Evolutionary conservation across 1,139 yeast species (phyloP).

Genomic region (Arxiozyma bovina): DNA sequence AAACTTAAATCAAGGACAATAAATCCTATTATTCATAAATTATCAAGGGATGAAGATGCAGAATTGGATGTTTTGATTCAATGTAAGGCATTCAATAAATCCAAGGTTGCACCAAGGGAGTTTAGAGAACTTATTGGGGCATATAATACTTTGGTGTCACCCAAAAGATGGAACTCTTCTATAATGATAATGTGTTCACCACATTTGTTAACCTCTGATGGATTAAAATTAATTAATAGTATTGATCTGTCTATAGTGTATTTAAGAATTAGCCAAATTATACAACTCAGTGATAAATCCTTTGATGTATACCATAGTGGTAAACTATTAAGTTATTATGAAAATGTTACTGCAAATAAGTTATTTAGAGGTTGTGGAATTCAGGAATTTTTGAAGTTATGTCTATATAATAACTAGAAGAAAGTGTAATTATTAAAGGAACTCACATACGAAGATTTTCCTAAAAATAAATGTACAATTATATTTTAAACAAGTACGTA

Average conservation of each 20-base stretch:
- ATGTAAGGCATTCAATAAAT: constrained; percentile 44
- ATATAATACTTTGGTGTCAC: constrained; percentile 37
- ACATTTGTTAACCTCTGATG: constrained; percentile 50
- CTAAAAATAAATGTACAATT: not conserved
- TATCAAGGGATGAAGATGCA: constrained; percentile 1
- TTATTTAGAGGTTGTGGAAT: constrained; percentile 24
- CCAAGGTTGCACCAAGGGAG: constrained; percentile 42
- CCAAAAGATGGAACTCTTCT: constrained; percentile 28
- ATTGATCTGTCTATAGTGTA: constrained; percentile 50
- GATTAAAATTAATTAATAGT: constrained; percentile 45
- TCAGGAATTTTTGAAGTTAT: constrained; percentile 23
- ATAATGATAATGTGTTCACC: constrained; percentile 50
- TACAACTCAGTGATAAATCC: constrained; percentile 20
- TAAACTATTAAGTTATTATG: constrained; percentile 23
- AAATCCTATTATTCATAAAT: constrained; percentile 19
- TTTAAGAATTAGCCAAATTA: constrained; percentile 34
- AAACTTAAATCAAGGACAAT: constrained; percentile 30
- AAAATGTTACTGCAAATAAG: constrained; percentile 24
- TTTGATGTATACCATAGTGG: constrained; percentile 39
- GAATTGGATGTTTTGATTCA: constrained; percentile 41
- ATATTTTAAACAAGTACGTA: too few relatives aligned
- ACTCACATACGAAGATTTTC: too few relatives aligned
- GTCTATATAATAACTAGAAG: constrained; percentile 7
- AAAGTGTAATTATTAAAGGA: not conserved
- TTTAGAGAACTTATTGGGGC: constrained; percentile 55